Base-by-base conservation (phyloP, 1,284 basidiomycete species). In the Ganoderma boninense region DNA sequence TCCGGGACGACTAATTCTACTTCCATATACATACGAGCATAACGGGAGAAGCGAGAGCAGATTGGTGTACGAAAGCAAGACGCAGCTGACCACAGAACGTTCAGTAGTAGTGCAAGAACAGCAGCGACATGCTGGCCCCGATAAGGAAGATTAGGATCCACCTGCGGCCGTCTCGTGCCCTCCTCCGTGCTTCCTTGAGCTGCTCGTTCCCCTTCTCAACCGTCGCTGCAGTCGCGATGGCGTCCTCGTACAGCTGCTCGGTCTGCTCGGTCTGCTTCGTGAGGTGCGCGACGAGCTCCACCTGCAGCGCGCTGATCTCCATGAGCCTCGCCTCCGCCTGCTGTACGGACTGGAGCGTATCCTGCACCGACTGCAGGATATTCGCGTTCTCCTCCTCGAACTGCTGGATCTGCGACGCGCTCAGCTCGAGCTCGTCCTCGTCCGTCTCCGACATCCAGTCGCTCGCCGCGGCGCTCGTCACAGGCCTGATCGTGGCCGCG, bases 351-450 rank as follows among this genome's bases (percentile, higher is more conserved):
- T 92, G 92, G 32, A 97, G 84, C 18, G 93, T 94, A 75, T 95
- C 90, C 79, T 97, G 93, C 38, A 95, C 92, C 59, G 88, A 88
- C 74, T 91, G 90, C 67, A 97, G 82, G 67, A 97, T 92, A 72
- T 90, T 90, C 42, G 95, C 94, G 74, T 97, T 96, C 80, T 97
- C 96, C 26, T 89, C 86, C 81, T 97, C 96, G 76, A 97, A 97
- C 80, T 95, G 94, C 76, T 95, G 89, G 66, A 97, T 95, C 79
- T 97, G 96, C 14, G 93, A 94, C 59, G 90, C 86, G 0, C 92
- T 89, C 14, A 97, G 84, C 77, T 95, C 92, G 43, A 93, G 82
- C 72, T 93, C 92, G 69, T 93, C 92, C 60, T 92, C 90, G 66
- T 92, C 91, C 68, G 73, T 81, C 75, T 82, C 76, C 52, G 83